phyloP scores from a whole-genome alignment of 176 grass and related monocot species.

The Cocos nucifera region DNA sequence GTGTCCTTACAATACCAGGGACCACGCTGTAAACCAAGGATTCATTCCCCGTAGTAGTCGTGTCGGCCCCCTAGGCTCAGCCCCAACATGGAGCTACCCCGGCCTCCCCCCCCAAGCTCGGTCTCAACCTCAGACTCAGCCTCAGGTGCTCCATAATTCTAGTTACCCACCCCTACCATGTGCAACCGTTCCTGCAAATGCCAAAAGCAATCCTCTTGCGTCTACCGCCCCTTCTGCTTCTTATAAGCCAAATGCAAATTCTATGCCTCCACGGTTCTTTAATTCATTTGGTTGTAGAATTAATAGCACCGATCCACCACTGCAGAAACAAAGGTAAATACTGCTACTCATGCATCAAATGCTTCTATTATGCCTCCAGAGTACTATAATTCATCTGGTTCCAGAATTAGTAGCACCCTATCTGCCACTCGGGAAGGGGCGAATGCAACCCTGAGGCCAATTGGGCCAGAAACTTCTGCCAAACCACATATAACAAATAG shows the following conservation, averaged over 20 bases:
- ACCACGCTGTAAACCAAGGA: slow-evolving; percentile 24
- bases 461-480: slow-evolving; percentile 13
- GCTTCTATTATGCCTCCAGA: slow-evolving; percentile 25
- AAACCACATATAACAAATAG: too few relatives aligned
- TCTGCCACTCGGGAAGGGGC: not conserved
- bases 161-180: slow-evolving; percentile 64
- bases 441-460: slow-evolving; percentile 20
- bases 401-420: slow-evolving; percentile 5
- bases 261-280: slow-evolving; percentile 30
- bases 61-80: slow-evolving; percentile 36
- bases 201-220: slow-evolving; percentile 27
- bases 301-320: not conserved
- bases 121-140: slow-evolving; percentile 9
- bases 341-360: slow-evolving; percentile 9
- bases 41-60: slow-evolving; percentile 20
- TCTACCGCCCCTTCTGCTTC: not conserved
- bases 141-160: slow-evolving; percentile 13
- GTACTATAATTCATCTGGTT: slow-evolving; percentile 25
- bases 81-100: not conserved
- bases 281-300: slow-evolving; percentile 24
- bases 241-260: too few relatives aligned
- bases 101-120: too few relatives aligned
- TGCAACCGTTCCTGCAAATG: slow-evolving; percentile 29
- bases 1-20: slow-evolving; percentile 10
- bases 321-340: slow-evolving; percentile 19